A percentile compares a stretch with the other conserved stretches of the same genome.
phyloP scores from a whole-genome alignment of 2,329 filamentous ascomycete species.

The Mariannaea sp. region DNA sequence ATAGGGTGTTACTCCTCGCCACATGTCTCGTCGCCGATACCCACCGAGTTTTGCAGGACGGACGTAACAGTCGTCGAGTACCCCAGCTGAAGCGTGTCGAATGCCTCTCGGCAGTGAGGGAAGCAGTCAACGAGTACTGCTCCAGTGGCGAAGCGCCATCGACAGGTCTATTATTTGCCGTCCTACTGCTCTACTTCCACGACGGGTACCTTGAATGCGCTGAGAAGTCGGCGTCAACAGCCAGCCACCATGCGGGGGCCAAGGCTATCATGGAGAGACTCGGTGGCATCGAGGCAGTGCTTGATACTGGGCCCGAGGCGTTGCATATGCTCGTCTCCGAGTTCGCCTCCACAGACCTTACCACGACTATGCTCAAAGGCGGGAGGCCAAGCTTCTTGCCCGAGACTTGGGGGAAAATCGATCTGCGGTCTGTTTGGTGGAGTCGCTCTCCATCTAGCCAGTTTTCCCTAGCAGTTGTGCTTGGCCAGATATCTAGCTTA shows the following conservation, averaged over 20 bases:
- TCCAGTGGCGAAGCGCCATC: constrained; percentile 41
- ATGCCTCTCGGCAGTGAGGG: constrained; percentile 40
- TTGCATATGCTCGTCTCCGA: constrained; percentile 49
- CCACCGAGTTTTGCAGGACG: constrained; percentile 40
- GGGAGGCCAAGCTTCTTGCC: constrained; percentile 45
- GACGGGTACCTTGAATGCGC: constrained; percentile 45
- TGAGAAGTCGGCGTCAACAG: constrained; percentile 39
- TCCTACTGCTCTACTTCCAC: constrained; percentile 50
- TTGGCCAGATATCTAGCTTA: constrained; percentile 40
- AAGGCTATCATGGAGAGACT: constrained; percentile 43
- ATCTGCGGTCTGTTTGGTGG: constrained; percentile 49
- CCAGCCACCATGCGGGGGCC: constrained; percentile 44
- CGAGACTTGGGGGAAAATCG: constrained; percentile 45
- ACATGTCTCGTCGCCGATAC: constrained; percentile 41
- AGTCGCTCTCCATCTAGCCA: constrained; percentile 43
- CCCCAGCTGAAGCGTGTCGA: constrained; percentile 35
- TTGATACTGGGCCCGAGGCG: constrained; percentile 35
- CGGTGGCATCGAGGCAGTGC: constrained; percentile 35
- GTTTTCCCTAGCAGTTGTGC: constrained; percentile 42
- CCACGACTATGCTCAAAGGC: constrained; percentile 47
- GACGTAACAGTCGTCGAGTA: constrained; percentile 34
- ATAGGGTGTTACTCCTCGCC: constrained; percentile 41
- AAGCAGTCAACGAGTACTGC: constrained; percentile 42
- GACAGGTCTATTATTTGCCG: constrained; percentile 43
- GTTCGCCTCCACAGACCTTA: constrained; percentile 50